Evolutionary conservation across 208 protist species (phyloP).

Genomic region (Porcisia hertigi): DNA sequence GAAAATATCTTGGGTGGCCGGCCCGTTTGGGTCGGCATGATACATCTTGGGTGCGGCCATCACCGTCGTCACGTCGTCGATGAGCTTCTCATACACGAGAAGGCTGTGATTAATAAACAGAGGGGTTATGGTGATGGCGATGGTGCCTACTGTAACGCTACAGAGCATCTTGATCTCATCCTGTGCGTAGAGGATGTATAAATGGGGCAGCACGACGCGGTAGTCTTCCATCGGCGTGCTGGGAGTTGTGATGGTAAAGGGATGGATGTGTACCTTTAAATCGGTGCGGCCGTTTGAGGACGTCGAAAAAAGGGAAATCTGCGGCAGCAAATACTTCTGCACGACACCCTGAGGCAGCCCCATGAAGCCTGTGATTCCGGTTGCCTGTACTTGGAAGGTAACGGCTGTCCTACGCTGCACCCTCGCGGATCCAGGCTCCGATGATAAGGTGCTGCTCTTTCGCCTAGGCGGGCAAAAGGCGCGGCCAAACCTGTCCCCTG

Average conservation of each 20-base stretch:
- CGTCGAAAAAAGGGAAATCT: conserved; percentile 53
- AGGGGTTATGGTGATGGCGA: conserved; percentile 79
- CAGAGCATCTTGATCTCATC: conserved; percentile 59
- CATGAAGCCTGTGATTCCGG: conserved; percentile 46
- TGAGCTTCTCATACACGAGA: conserved; percentile 64
- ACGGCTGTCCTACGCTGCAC: conserved; percentile 24
- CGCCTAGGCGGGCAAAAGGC: not conserved
- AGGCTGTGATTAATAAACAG: conserved; percentile 80
- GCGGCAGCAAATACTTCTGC: conserved; percentile 58
- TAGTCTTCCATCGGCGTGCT: conserved; percentile 42
- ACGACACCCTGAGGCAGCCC: conserved; percentile 61
- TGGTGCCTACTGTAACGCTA: conserved; percentile 62
- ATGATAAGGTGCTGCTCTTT: not conserved
- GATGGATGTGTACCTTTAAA: conserved; percentile 75
- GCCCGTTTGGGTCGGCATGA: conserved; percentile 3
- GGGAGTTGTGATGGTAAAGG: conserved; percentile 62
- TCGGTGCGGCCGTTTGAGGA: conserved; percentile 64
- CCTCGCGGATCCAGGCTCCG: not conserved
- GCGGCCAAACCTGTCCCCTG: not conserved
- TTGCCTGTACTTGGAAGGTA: conserved; percentile 54
- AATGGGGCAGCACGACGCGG: conserved; percentile 59
- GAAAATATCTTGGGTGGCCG: not conserved
- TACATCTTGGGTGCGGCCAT: conserved; percentile 27
- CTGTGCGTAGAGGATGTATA: conserved; percentile 71
- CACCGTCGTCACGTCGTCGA: conserved; percentile 37